phyloP scores from a whole-genome alignment of 2,329 filamentous ascomycete species.

The Aspergillus hiratsukae region DNA sequence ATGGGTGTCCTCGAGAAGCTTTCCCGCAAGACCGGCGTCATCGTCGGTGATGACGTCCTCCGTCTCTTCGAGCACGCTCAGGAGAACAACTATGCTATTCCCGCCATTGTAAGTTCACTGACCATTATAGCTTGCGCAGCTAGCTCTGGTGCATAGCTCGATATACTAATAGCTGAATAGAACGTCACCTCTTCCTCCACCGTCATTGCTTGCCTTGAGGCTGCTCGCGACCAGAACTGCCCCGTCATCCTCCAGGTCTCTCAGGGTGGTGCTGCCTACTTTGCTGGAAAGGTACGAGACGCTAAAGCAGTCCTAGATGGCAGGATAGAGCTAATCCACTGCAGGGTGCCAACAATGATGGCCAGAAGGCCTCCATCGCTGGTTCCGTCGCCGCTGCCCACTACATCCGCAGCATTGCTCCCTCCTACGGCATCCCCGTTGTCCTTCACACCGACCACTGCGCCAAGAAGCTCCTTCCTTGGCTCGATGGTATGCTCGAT shows the following conservation, averaged over 20 bases:
- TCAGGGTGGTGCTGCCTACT: constrained; percentile 90
- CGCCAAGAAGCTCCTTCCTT: constrained; percentile 98
- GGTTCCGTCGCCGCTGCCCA: constrained; percentile 86
- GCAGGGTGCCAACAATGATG: constrained; percentile 69
- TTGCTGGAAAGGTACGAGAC: constrained; percentile 69
- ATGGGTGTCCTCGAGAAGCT: constrained; percentile 53
- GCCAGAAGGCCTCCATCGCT: constrained; percentile 84
- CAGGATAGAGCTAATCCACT: constrained; percentile 2
- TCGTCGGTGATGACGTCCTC: constrained; percentile 63
- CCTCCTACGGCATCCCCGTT: constrained; percentile 82
- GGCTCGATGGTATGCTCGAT: constrained; percentile 93
- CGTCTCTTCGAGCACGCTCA: constrained; percentile 85
- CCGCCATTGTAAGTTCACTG: constrained; percentile 60
- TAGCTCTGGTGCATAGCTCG: background rate
- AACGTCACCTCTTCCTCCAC: constrained; percentile 94
- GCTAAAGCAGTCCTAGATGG: background rate
- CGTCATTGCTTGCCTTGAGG: constrained; percentile 83
- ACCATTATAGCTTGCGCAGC: background rate
- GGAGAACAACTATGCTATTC: constrained; percentile 83
- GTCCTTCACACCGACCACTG: constrained; percentile 97
- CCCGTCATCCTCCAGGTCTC: constrained; percentile 92
- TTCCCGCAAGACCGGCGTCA: constrained; percentile 61
- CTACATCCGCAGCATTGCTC: constrained; percentile 86
- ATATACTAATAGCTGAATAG: constrained; percentile 24
- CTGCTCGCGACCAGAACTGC: constrained; percentile 83